Conservation (phyloP, 2,329 filamentous ascomycete species). For the Dothideomycetes sp. region DNA sequence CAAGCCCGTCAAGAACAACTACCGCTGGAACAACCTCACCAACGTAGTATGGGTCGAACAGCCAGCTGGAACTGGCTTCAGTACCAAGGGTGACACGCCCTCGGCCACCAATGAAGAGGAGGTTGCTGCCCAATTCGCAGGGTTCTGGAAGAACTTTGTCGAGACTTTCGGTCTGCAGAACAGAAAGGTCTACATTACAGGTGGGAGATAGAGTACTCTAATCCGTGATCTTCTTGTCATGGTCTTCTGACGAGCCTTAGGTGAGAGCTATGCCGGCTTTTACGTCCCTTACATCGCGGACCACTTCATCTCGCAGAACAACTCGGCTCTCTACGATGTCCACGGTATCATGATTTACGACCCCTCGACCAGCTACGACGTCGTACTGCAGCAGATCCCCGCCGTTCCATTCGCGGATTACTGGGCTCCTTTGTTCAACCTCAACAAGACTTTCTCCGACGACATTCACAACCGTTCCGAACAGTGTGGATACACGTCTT, state of each 20-base stretch:
- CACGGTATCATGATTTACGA: constrained; percentile 65
- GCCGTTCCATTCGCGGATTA: constrained; percentile 52
- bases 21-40: constrained; percentile 33
- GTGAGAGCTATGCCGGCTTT: constrained; percentile 52
- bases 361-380: constrained; percentile 50
- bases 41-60: constrained; percentile 40
- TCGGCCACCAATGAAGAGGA: constrained; percentile 41
- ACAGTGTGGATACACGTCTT: constrained; percentile 54
- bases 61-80: constrained; percentile 34
- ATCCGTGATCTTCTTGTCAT: too few species aligned
- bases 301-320: constrained; percentile 60
- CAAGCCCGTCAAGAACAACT: constrained; percentile 38
- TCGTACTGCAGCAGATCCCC: constrained; percentile 43
- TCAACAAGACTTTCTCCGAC: constrained; percentile 52
- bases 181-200: constrained; percentile 59
- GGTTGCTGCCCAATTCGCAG: constrained; percentile 38
- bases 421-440: constrained; percentile 50
- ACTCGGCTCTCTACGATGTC: constrained; percentile 59
- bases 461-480: constrained; percentile 42
- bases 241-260: too few species aligned
- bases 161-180: constrained; percentile 46
- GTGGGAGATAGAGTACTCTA: too few species aligned
- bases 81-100: constrained; percentile 29
- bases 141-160: constrained; percentile 48
- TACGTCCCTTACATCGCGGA: constrained; percentile 65